phyloP scores from a whole-genome alignment of 2,329 filamentous ascomycete species.

The Xylaria sp. region DNA sequence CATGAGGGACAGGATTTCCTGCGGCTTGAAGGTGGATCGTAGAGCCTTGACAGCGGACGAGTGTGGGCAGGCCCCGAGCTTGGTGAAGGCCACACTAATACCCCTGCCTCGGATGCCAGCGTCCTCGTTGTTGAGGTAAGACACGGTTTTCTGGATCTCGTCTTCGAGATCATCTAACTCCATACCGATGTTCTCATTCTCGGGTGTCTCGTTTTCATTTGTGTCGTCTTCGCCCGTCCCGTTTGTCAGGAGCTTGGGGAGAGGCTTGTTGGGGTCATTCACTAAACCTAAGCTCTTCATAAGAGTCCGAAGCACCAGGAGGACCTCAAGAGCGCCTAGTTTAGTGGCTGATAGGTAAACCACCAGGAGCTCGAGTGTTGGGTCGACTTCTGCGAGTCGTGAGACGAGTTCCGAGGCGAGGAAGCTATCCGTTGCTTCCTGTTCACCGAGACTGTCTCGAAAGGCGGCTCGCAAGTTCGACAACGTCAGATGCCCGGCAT shows the following conservation, averaged over 20 bases:
- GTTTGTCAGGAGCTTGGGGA: conserved; percentile 41
- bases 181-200: conserved; percentile 50
- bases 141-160: conserved; percentile 71
- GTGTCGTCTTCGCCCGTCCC: conserved; percentile 34
- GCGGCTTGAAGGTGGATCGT: conserved; percentile 65
- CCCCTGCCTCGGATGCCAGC: conserved; percentile 66
- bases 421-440: conserved; percentile 53
- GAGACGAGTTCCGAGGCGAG: conserved; percentile 66
- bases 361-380: conserved; percentile 69
- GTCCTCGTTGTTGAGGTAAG: conserved; percentile 69
- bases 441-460: conserved; percentile 51
- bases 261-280: conserved; percentile 47
- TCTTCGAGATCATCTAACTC: conserved; percentile 66
- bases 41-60: conserved; percentile 66
- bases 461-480: conserved; percentile 66
- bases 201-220: conserved; percentile 37
- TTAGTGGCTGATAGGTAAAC: conserved; percentile 69
- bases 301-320: conserved; percentile 68
- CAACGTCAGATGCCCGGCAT: conserved; percentile 64
- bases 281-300: conserved; percentile 72
- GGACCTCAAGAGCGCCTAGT: conserved; percentile 69
- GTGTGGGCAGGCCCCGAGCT: conserved; percentile 70
- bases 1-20: conserved; percentile 74
- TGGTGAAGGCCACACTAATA: conserved; percentile 71
- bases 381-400: conserved; percentile 69